Evolutionary conservation across 2,329 filamentous ascomycete genomes (phyloP).

Genomic region (Epicoccum sorghinum): DNA sequence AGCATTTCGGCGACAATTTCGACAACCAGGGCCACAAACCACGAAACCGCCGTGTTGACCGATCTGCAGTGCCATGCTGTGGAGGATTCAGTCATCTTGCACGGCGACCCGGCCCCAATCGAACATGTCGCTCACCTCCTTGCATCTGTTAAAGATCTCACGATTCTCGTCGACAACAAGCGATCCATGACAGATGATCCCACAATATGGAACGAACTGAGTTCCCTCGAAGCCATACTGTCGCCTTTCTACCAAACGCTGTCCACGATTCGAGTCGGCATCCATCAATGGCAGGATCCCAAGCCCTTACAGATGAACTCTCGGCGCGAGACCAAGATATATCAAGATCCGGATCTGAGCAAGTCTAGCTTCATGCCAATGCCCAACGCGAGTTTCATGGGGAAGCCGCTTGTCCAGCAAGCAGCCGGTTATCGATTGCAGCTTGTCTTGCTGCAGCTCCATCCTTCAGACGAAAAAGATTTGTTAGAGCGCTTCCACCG

Average conservation of each 20-base stretch:
- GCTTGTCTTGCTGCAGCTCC: constrained; percentile 8
- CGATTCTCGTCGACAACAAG: constrained; percentile 7
- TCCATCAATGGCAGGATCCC: constrained; percentile 15
- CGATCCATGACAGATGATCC: constrained; percentile 11
- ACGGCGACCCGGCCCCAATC: constrained; percentile 2
- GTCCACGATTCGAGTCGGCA: constrained; percentile 7
- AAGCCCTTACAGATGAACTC: constrained; percentile 12
- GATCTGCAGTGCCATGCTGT: constrained; percentile 14
- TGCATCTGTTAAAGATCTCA: constrained; percentile 2
- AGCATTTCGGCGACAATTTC: constrained; percentile 5
- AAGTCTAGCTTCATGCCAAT: constrained; percentile 5
- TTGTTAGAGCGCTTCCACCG: constrained; percentile 12
- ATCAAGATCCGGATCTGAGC: neutral
- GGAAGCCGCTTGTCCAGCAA: constrained; percentile 6
- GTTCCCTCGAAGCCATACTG: constrained; percentile 4
- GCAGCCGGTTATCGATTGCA: constrained; percentile 10
- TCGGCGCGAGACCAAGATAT: constrained; percentile 1
- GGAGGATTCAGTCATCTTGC: constrained; percentile 6
- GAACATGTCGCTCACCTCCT: constrained; percentile 10
- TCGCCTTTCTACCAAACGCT: constrained; percentile 9
- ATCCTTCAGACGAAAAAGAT: constrained; percentile 7
- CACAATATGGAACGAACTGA: constrained; percentile 8
- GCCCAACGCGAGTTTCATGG: constrained; percentile 8
- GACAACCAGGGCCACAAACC: constrained; percentile 11
- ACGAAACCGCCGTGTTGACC: constrained; percentile 7